Percentiles rank a stretch among this genome's conserved stretches.
Evolutionary conservation across 345 rosid species (phyloP).

Genomic region (Iberis pinnata): DNA sequence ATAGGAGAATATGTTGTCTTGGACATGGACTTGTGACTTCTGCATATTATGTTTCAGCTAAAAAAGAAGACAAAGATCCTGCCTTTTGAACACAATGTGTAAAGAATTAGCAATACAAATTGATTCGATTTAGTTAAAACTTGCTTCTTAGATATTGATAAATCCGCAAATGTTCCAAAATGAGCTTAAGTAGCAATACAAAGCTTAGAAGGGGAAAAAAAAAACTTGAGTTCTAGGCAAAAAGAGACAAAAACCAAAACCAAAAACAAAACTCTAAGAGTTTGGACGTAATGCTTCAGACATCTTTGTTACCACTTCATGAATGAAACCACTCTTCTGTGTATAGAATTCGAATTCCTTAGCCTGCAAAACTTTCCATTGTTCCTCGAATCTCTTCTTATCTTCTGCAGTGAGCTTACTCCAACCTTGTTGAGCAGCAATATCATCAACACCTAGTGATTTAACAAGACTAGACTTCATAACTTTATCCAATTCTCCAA

Average conservation of each 20-base stretch:
- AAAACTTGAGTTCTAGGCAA: slow-evolving; percentile 3
- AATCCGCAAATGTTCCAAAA: slow-evolving; percentile 21
- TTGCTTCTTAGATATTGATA: slow-evolving; percentile 12
- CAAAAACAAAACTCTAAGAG: background rate
- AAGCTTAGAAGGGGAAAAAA: background rate
- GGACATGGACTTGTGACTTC: slow-evolving; percentile 59
- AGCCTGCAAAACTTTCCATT: slow-evolving; percentile 22
- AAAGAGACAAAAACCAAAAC: background rate
- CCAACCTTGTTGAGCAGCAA: slow-evolving; percentile 24
- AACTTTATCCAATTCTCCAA: background rate
- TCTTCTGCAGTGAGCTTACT: slow-evolving; percentile 14
- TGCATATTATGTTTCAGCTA: slow-evolving; percentile 63
- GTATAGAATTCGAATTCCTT: slow-evolving; percentile 14
- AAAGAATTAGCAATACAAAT: no score
- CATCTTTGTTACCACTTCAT: slow-evolving; percentile 17
- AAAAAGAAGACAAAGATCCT: slow-evolving; percentile 37
- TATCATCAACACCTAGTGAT: slow-evolving; percentile 27
- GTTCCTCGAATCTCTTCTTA: slow-evolving; percentile 26
- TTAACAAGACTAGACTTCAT: slow-evolving; percentile 11
- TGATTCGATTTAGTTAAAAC: slow-evolving; percentile 7
- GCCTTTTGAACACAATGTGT: no score
- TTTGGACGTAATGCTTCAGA: slow-evolving; percentile 13
- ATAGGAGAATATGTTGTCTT: slow-evolving; percentile 64
- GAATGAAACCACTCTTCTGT: slow-evolving; percentile 24
- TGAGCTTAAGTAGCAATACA: slow-evolving; percentile 12